A percentile compares a stretch with the other conserved stretches of the same genome.
Evolutionary conservation across 2,329 filamentous ascomycete genomes (phyloP).

Genomic region (Hortaea sp.): DNA sequence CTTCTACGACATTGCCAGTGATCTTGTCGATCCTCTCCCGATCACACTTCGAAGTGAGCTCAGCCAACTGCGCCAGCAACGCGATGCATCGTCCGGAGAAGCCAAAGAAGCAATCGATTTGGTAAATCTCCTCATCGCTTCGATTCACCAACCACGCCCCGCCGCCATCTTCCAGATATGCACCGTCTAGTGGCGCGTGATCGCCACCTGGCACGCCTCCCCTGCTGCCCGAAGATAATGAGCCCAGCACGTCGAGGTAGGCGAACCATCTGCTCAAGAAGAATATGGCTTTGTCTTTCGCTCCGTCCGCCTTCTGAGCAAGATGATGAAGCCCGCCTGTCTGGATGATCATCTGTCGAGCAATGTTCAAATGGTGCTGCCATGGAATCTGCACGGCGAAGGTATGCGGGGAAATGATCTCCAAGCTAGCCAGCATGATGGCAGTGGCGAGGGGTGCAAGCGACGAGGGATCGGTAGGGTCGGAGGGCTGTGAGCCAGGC

Average conservation of each 20-base stretch:
- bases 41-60: slow-evolving; percentile 60
- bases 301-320: slow-evolving; percentile 28
- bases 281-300: slow-evolving; percentile 49
- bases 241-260: slow-evolving; percentile 71
- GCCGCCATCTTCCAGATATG: slow-evolving; percentile 29
- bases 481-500: slow-evolving; percentile 8
- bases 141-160: slow-evolving; percentile 26
- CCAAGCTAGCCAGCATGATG: slow-evolving; percentile 74
- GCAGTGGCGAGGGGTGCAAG: slow-evolving; percentile 68
- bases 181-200: slow-evolving; percentile 31
- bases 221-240: slow-evolving; percentile 49
- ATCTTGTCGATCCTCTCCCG: slow-evolving; percentile 49
- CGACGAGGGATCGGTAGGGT: slow-evolving; percentile 50
- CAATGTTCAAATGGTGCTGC: slow-evolving; percentile 68
- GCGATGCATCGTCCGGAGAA: slow-evolving; percentile 64
- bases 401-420: slow-evolving; percentile 72
- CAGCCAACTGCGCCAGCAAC: slow-evolving; percentile 61
- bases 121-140: slow-evolving; percentile 33
- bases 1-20: slow-evolving; percentile 35
- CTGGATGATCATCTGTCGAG: slow-evolving; percentile 62
- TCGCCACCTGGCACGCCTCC: slow-evolving; percentile 11
- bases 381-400: slow-evolving; percentile 74
- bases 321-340: slow-evolving; percentile 47
- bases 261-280: slow-evolving; percentile 77
- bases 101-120: slow-evolving; percentile 72